Conservation (phyloP, 75 land plant genomes). For the Picea sitchensis region DNA sequence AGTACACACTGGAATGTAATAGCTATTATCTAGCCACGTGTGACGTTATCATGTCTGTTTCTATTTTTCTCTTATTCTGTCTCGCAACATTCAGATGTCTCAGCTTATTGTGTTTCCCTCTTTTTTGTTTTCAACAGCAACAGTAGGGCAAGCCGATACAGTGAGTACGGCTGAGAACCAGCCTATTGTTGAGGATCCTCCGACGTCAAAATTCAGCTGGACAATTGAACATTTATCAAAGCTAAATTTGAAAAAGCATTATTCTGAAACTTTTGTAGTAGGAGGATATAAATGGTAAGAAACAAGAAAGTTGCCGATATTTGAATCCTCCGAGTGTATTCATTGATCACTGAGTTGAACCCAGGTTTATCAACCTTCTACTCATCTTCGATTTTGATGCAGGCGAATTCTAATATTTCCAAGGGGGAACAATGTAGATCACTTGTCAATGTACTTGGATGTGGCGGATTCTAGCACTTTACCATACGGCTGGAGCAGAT, state of each 20-base stretch:
- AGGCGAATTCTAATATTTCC: constrained; percentile 55
- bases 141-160: constrained; percentile 35
- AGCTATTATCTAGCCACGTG: too few relatives aligned
- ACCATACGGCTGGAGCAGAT: constrained; percentile 55
- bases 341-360: not conserved
- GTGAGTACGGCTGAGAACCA: constrained; percentile 34
- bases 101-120: too few relatives aligned
- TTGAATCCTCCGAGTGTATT: not conserved
- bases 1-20: too few relatives aligned
- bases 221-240: constrained; percentile 37
- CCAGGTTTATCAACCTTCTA: not conserved
- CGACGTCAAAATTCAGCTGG: constrained; percentile 48
- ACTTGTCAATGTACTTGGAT: constrained; percentile 50
- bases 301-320: not conserved
- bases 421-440: constrained; percentile 52
- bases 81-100: too few relatives aligned
- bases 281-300: constrained; percentile 50
- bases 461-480: constrained; percentile 43
- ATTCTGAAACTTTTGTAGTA: constrained; percentile 36
- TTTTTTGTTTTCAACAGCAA: not conserved
- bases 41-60: too few relatives aligned
- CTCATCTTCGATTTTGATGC: constrained; percentile 10
- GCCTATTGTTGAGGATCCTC: constrained; percentile 40
- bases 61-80: too few relatives aligned
- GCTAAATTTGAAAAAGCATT: constrained; percentile 40